phyloP scores from a whole-genome alignment of 1,284 basidiomycete species.

The Bjerkandera adusta region DNA sequence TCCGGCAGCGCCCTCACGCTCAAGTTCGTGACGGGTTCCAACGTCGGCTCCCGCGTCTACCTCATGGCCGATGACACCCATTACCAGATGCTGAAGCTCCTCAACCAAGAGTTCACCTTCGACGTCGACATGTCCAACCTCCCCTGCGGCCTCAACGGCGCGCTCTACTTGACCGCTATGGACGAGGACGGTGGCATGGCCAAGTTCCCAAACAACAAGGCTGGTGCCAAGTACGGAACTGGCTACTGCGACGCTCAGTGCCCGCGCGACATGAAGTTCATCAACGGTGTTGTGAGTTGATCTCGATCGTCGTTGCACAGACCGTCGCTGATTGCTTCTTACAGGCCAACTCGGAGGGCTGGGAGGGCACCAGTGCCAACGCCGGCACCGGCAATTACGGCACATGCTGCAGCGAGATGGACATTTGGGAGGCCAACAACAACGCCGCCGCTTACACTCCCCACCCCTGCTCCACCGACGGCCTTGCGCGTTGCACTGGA shows the following conservation, averaged over 20 bases:
- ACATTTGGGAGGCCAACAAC: conserved; percentile 56
- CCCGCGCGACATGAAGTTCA: conserved; percentile 52
- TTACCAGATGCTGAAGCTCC: conserved; percentile 52
- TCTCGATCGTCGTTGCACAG: conserved; percentile 2
- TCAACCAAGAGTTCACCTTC: conserved; percentile 57
- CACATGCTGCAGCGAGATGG: conserved; percentile 55
- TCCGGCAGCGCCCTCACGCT: conserved; percentile 46
- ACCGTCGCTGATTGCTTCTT: conserved; percentile 2
- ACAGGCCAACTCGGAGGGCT: conserved; percentile 45
- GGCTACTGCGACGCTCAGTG: conserved; percentile 54
- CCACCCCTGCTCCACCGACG: conserved; percentile 41
- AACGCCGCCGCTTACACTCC: conserved; percentile 46
- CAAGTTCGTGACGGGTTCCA: conserved; percentile 48
- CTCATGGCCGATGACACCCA: conserved; percentile 42
- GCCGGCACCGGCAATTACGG: conserved; percentile 43
- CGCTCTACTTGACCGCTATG: conserved; percentile 42
- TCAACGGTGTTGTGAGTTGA: conserved; percentile 42
- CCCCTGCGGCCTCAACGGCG: conserved; percentile 55
- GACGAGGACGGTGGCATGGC: conserved; percentile 38
- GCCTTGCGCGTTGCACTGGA: conserved; percentile 40
- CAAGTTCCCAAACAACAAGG: conserved; percentile 40
- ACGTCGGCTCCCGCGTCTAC: conserved; percentile 59
- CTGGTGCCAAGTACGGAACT: conserved; percentile 52
- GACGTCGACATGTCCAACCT: conserved; percentile 56
- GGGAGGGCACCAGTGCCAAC: conserved; percentile 42